Base-by-base conservation (phyloP, 768 basidiomycete species). In the Suillus subalutaceus region DNA sequence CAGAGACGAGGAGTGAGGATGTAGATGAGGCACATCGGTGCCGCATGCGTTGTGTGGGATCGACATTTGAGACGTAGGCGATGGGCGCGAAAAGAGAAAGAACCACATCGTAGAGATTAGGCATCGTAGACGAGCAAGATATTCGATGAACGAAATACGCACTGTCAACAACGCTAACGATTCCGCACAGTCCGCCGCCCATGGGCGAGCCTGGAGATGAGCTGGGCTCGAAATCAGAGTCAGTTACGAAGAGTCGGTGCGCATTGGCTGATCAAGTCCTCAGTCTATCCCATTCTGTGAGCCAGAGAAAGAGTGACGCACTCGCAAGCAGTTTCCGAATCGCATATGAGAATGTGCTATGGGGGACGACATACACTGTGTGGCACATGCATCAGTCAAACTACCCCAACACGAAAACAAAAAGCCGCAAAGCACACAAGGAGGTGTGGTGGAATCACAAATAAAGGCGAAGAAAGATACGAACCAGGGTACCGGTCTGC, bases 81-180 rank as follows among this genome's bases (percentile, higher is more conserved):
- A 90, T 76, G 56, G 84, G 88, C 0, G 92, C 93, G 72, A 94
- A 94, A 35, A 91, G 79, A 3, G 92, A 92, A 35, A 94, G 85
- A 59, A 93, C 92, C 92, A 13, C 20, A 20, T 35, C 66, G 43
- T 59, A 52, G 62, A 61, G 53, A 48, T 30, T 40, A 16, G 69
- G 18, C 56, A n/a, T 66, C 26, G 35, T 23, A 65, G 50, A 30
- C n/a, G 30, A 58, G 30, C 41, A 15, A 43, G 7, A 43, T 35
- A 35, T 37, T 12, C 38, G 37, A 4, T 55, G 43, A 16, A 26
- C 16, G 16, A 58, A 43, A 38, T 5, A 80, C 88, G 66, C 71
- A 94, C 93, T 88, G 72, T 94, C 93, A 30, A 92, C 91, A 66
- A 91, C 84, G 16, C 93, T 93, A 12, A 93, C 89, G n/a, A 94